Base-by-base conservation (phyloP, 306 rosid genomes). In the Cicer chorassanicum region DNA sequence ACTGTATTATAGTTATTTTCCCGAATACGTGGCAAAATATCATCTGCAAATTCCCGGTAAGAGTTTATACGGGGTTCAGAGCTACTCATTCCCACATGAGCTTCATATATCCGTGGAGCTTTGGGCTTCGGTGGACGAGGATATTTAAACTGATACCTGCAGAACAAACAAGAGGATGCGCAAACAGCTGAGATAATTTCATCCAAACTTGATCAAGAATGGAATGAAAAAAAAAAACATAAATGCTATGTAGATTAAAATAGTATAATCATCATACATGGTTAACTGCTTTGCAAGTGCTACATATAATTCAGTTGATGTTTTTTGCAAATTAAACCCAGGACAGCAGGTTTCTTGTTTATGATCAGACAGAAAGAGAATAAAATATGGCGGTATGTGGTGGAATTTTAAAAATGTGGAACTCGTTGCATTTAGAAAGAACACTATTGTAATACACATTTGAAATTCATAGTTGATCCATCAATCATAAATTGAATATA, bases 31-130 rank as follows among this genome's bases (percentile, higher is more conserved):
- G 98, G 98, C 80, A 93, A 86, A 67, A 91, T 46, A 53, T 87
- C 84, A 75, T 93, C 98, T 38, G 98, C 98, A 78, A 93, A 93
- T 84, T 91, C 96, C 80, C 87, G 87, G 81, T 93, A 93, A 57
- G 97, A 91, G 89, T 78, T 89, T 62, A 93, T 80, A 21, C 83
- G 80, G 49, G 94, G 93, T 70, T 93, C 98, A 79, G 91, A 86
- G 93, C 96, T 79, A 82, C 98, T 93, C 98, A 93, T 93, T 78
- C 98, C 98, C 46, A 93, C 98, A 68, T 93, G 98, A 73, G 97
- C 92, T 84, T 93, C 98, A 55, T 93, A 93, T 86, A 93, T 83
- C 51, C 97, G 85, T 18, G 93, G 92, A 68, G 94, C 94, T 38
- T 77, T 81, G 10, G 97, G 90, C 80, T 87, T 91, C 39, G 84